phyloP scores from a whole-genome alignment of 2,329 filamentous ascomycete species.

The Paecilomyces variotii region DNA sequence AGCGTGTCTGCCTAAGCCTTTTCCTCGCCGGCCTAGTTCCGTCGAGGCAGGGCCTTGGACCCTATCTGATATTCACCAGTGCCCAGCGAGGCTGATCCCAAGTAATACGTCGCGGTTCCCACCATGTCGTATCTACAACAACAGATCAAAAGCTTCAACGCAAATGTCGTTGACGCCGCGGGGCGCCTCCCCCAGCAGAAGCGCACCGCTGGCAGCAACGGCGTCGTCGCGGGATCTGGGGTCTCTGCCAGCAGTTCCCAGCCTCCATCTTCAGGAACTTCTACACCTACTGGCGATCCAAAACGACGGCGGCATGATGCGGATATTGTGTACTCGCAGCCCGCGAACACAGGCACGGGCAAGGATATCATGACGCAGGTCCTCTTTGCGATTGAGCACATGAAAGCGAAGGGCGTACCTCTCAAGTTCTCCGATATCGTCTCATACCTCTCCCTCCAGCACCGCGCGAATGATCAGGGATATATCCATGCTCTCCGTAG shows the following conservation, averaged over 20 bases:
- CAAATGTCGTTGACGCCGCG: constrained; percentile 55
- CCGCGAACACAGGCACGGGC: constrained; percentile 66
- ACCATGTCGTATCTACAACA: constrained; percentile 60
- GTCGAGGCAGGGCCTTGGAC: neutral
- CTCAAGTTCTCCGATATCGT: constrained; percentile 70
- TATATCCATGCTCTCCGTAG: constrained; percentile 57
- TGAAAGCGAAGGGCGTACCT: constrained; percentile 61
- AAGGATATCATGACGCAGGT: constrained; percentile 79
- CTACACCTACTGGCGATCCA: constrained; percentile 26
- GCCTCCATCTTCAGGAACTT: constrained; percentile 28
- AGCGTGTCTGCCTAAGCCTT: neutral
- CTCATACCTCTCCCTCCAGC: constrained; percentile 66
- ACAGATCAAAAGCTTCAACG: constrained; percentile 56
- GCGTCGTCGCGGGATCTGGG: constrained; percentile 28
- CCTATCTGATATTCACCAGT: constrained; percentile 2
- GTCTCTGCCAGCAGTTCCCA: constrained; percentile 56
- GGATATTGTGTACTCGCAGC: constrained; percentile 62
- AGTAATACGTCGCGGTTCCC: constrained; percentile 8
- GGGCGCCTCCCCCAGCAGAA: constrained; percentile 51
- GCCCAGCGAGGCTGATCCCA: neutral
- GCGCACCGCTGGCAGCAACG: constrained; percentile 39
- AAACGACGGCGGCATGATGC: constrained; percentile 55
- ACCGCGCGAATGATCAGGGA: constrained; percentile 49
- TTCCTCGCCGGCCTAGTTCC: neutral
- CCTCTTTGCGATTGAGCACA: constrained; percentile 75